Percentiles rank a stretch among this genome's conserved stretches.
phyloP scores from a whole-genome alignment of 2,329 filamentous ascomycete species.

The Alternaria ventricosa region DNA sequence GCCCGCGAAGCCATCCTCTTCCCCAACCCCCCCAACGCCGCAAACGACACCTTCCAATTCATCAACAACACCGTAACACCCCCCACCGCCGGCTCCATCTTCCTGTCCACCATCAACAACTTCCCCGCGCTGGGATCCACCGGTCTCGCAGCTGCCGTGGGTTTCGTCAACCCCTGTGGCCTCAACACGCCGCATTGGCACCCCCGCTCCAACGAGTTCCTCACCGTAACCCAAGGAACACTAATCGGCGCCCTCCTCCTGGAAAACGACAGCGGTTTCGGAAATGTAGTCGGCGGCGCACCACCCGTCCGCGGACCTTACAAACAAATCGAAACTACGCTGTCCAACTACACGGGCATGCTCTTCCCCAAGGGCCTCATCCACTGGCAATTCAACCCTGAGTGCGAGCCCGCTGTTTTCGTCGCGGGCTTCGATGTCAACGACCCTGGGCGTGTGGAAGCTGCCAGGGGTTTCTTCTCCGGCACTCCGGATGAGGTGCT shows the following conservation, averaged over 20 bases:
- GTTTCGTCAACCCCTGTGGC: constrained; percentile 59
- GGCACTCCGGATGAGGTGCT: constrained; percentile 26
- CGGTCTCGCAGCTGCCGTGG: constrained; percentile 59
- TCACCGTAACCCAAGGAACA: constrained; percentile 47
- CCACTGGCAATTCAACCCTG: constrained; percentile 53
- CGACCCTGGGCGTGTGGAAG: constrained; percentile 44
- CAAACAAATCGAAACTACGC: constrained; percentile 43
- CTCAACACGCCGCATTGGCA: constrained; percentile 55
- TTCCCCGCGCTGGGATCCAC: constrained; percentile 65
- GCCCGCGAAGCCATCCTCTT: constrained; percentile 26
- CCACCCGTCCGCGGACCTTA: constrained; percentile 23
- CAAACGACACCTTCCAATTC: constrained; percentile 30
- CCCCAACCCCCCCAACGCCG: constrained; percentile 23
- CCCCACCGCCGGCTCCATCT: constrained; percentile 55
- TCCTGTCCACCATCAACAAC: constrained; percentile 62
- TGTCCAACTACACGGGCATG: constrained; percentile 48
- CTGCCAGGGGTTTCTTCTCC: constrained; percentile 43
- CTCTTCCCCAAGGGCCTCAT: constrained; percentile 50
- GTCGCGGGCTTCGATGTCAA: constrained; percentile 47
- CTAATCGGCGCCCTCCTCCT: constrained; percentile 48
- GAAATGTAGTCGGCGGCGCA: constrained; percentile 23
- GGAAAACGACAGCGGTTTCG: constrained; percentile 40
- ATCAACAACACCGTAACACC: constrained; percentile 45
- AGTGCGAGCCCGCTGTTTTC: constrained; percentile 50
- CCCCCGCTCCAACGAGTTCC: constrained; percentile 50